Conservation (phyloP, 371 early-diverging fungal species). For the Zopfochytrium polystomum region DNA sequence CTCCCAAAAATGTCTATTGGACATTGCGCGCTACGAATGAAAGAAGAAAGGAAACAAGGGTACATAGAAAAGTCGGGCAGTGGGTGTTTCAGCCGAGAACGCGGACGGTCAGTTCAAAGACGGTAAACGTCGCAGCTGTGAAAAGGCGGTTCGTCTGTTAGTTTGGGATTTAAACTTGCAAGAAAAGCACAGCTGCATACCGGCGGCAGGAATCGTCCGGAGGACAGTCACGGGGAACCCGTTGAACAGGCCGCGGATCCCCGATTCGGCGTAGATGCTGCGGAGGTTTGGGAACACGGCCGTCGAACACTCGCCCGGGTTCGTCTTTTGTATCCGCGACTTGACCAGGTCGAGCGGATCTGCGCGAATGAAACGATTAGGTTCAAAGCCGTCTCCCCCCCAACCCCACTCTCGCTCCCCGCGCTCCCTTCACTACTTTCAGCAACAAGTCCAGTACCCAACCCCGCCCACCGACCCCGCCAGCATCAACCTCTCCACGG, state of each 20-base stretch:
- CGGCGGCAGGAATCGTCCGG: conserved; percentile 31
- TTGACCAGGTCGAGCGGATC: conserved; percentile 82
- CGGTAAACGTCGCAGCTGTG: conserved; percentile 64
- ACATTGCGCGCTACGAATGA: too few relatives aligned
- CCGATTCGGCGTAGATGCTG: conserved; percentile 10
- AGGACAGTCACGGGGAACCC: conserved; percentile 25
- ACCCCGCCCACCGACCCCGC: conserved; percentile 76
- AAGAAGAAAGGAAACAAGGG: too few relatives aligned
- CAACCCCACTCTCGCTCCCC: too few relatives aligned
- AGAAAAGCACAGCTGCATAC: conserved; percentile 5
- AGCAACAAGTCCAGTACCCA: conserved; percentile 76
- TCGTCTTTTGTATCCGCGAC: conserved; percentile 58
- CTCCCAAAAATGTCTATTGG: too few relatives aligned
- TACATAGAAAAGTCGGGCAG: too few relatives aligned
- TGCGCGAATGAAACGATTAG: background rate
- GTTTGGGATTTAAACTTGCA: conserved; percentile 52
- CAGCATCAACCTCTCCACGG: conserved; percentile 61
- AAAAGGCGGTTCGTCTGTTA: conserved; percentile 50
- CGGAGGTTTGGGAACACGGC: conserved; percentile 10
- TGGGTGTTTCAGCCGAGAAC: conserved; percentile 23
- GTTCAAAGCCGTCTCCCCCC: too few relatives aligned
- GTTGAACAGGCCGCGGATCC: conserved; percentile 14
- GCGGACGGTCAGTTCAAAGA: conserved; percentile 68
- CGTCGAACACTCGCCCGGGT: conserved; percentile 5
- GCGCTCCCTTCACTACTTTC: too few relatives aligned